Evolutionary conservation across 768 basidiomycete species (phyloP), one percentile per base, ranked within the genome.

Genomic region (Boletus tomentosulus): DNA sequence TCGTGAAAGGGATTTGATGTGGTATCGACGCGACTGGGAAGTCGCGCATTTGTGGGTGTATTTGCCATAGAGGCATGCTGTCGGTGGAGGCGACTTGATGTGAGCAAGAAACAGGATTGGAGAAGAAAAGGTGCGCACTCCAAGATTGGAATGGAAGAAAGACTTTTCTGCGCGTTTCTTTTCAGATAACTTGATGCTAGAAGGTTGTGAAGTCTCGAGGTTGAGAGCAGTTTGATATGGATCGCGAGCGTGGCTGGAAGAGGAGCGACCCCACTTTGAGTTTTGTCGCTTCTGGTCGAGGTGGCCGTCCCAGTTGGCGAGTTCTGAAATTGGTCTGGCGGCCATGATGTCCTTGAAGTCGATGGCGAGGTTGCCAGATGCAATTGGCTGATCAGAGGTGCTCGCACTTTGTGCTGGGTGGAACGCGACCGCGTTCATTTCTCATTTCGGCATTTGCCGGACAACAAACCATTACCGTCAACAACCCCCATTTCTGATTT

Each of bases 261-360:
- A 51, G 27, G 62, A 56, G 42, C 42, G 42, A 50, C 11, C 31
- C 60, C 52, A 50, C 45, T 46, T 53, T 4, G 55, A 28, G 28
- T 13, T 37, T 55, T 55, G 50, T 12, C 43, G 60, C 8, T 47
- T 38, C 27, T 53, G 51, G 54, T 54, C 45, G 44, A 48, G 59
- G 48, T 28, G 57, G 16, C 52, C 48, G 15, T 66, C 60, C 65
- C 60, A 62, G 28, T 43, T 50, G 4, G 57, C 51, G 30, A 53
- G 46, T 15, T 66, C 58, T 41, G 62, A 52, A 22, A 37, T 42
- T n/a, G n/a, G n/a, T 31, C 52, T 54, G 38, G 61, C 48, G 7
- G 53, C 38, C 65, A 66, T 67, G 35, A 7, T 3, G 41, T 10
- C 19, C 9, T 38, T 43, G 24, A 7, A 43, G 45, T 35, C 22